Percentiles rank a stretch among this genome's conserved stretches.
Conservation (phyloP, 495 filamentous ascomycete genomes). For the Hypoxylon cercidicola region DNA sequence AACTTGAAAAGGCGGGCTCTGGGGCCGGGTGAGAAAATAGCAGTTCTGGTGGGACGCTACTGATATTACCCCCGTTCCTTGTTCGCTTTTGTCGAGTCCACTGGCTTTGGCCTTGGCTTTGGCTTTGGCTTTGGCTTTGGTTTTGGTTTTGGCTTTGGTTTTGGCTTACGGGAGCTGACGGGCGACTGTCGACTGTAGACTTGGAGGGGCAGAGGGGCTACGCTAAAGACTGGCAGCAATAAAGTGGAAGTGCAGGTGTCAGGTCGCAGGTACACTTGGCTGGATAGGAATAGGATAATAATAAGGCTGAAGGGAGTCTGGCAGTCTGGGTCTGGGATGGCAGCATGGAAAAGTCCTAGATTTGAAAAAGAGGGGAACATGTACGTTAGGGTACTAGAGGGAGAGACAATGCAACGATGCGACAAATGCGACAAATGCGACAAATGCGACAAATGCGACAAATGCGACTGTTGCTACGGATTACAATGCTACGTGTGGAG, state of each 20-base stretch:
- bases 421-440: not conserved
- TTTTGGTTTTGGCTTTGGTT: too few relatives aligned
- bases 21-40: constrained; percentile 39
- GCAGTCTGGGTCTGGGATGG: constrained; percentile 5
- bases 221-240: not conserved
- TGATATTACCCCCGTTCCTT: constrained; percentile 20
- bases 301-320: constrained; percentile 34
- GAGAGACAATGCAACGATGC: constrained; percentile 37
- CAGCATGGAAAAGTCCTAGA: constrained; percentile 36
- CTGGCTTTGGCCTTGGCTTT: too few relatives aligned
- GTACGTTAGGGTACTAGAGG: constrained; percentile 27
- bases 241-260: too few relatives aligned
- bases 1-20: constrained; percentile 34
- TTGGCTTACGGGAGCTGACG: constrained; percentile 42
- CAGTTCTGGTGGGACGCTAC: constrained; percentile 28
- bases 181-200: constrained; percentile 17
- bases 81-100: constrained; percentile 33
- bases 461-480: too few relatives aligned
- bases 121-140: too few relatives aligned
- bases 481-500: constrained; percentile 37
- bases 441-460: too few relatives aligned
- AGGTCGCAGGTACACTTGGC: constrained; percentile 6
- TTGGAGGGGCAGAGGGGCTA: too few relatives aligned
- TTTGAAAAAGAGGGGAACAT: constrained; percentile 29
- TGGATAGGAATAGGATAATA: constrained; percentile 29